phyloP scores from a whole-genome alignment of 441 rosid species.

The Breynia disticha region DNA sequence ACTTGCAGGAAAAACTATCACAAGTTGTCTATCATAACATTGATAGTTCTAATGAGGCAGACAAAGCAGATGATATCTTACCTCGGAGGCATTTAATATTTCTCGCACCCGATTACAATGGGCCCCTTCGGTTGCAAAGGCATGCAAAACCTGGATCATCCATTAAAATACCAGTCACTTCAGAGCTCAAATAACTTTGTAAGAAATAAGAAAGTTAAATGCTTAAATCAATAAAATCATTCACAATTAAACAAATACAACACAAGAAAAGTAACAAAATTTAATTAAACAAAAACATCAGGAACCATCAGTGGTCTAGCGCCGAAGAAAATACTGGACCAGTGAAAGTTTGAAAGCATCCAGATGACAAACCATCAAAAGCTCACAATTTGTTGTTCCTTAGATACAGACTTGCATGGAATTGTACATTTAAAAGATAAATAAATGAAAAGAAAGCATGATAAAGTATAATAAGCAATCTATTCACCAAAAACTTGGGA shows the following conservation, averaged over 20 bases:
- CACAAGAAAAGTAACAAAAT: not conserved
- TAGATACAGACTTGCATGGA: not conserved
- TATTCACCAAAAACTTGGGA: not conserved
- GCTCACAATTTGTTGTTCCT: not conserved
- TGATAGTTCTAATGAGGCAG: not conserved
- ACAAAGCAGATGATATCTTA: slow-evolving; percentile 28
- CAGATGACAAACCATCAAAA: not conserved
- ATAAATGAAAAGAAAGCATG: not conserved
- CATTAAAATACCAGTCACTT: not conserved
- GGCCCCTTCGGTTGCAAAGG: slow-evolving; percentile 96
- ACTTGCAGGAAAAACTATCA: not conserved
- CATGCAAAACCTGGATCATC: slow-evolving; percentile 73
- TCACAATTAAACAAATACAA: not conserved
- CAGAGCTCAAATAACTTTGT: not conserved
- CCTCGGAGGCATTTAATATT: slow-evolving; percentile 77
- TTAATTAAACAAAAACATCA: not conserved
- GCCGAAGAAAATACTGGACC: not conserved
- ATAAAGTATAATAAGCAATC: not conserved
- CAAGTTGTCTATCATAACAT: not conserved
- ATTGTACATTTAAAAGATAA: not conserved
- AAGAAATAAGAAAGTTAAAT: not conserved
- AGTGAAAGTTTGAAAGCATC: not conserved
- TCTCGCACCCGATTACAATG: slow-evolving; percentile 87
- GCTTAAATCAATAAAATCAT: not conserved
- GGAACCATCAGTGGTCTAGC: not conserved